Evolutionary conservation across 495 filamentous ascomycete species (phyloP), one percentile per base, ranked within the genome.

Genomic region (Pyrenopolyporus hunteri): DNA sequence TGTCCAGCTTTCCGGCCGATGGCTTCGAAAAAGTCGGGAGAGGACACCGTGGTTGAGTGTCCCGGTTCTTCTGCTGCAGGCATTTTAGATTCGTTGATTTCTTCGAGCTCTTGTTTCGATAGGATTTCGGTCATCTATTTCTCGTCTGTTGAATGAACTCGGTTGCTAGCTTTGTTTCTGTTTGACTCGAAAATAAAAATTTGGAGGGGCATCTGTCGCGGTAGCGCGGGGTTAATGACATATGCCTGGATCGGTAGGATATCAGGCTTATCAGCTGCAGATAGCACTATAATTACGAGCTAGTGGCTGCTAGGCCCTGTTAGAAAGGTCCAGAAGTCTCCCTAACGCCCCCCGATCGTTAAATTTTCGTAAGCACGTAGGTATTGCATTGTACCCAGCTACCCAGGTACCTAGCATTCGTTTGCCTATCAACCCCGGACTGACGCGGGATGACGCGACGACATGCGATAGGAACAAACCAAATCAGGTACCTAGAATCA

Each of bases 1-100:
- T 82, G 70, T 44, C 77, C 77, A 37, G 75, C 82, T 73, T 82
- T 80, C 54, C 81, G 72, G 55, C 82, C 82, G 62, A 84, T 78
- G 32, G 80, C 70, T 43, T 82, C 76, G 69, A 83, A 84, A 57
- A 80, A 76, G 8, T 82, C 76, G 39, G 68, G 67, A 13, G 71
- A 37, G 4, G 65, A 29, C 1, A 54, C 66, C 16, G 36, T 63
- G 4, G 33, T 57, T 1, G 52, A 33, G 26, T 59, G 22, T 44
- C 59, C 57, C 35, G 44, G 49, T 47, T 44, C 50, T 49, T 56
- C 45, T 22, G 51, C 5, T 43, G 45, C 14, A 44, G 57, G 20
- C 63, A 66, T 66, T 22, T 57, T 42, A 32, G 20, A 9, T 19
- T 10, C 16, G 31, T 33, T 11, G 20, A 9, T 31, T 39, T 0